Base-by-base conservation (phyloP, 176 grass and related monocot species). In the Phoenix roebelenii region DNA sequence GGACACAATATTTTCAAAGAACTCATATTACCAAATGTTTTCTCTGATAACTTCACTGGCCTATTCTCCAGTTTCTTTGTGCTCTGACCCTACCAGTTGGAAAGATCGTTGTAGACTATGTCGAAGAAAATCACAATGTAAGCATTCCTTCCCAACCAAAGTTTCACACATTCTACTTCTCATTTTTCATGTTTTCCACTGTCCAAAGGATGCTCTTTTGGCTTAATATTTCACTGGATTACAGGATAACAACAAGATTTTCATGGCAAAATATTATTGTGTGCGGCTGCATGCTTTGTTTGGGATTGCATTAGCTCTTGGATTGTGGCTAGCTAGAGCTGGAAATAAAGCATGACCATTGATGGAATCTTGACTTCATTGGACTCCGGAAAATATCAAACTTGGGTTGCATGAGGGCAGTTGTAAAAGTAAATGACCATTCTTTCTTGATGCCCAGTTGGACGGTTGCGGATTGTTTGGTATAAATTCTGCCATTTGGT, bases 201-300 rank as follows among this genome's bases (percentile, higher is more conserved):
- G 35, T 44, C 9, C 35, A 44, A 44, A 0, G 0, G 0, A 10
- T 44, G 35, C 35, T 44, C 35, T 44, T 44, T 9, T 52, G 17
- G 18, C 16, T 74, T 32, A 76, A 52, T 19, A 49, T 55, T 68
- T 77, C 25, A 56, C 29, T 73, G 32, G 1, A 44, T 30, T 72
- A n/a, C 87, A 88, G 92, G 87, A 97, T 67, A 82, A 97, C 19
- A 60, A 49, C 55, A 97, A 85, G 72, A 91, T 91, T 54, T 96
- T 97, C 55, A 88, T 97, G 87, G 84, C 87, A 1, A 97, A 97
- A 70, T 97, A 88, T 74, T 97, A 72, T 63, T 97, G 87, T 54
- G 84, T 97, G 30, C 71, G 92, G 69, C 69, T 97, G 63, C 92
- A 91, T 61, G 81, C 84, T 19, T 49, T 91, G 63, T 78, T 97